phyloP scores from a whole-genome alignment of 257 asterid species.

The Nicotiana paniculata region DNA sequence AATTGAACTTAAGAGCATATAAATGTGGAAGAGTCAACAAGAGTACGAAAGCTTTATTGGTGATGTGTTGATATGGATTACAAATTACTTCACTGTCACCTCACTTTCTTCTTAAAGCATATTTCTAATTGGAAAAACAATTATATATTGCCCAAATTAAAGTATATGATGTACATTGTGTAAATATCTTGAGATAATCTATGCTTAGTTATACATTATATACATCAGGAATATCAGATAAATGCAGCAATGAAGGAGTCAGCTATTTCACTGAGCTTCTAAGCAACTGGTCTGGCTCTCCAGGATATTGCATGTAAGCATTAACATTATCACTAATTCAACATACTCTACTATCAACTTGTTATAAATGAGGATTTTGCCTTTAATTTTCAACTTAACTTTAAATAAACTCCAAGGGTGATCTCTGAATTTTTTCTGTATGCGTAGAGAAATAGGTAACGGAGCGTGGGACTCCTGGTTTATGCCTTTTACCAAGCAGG shows the following conservation, averaged over 20 bases:
- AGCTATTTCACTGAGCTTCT: slow-evolving; percentile 54
- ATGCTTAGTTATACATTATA: background rate
- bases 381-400: background rate
- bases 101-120: background rate
- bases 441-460: slow-evolving; percentile 72
- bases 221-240: slow-evolving; percentile 58
- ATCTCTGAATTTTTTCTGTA: background rate
- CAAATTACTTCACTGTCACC: background rate
- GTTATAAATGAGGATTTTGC: too few species aligned
- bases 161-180: background rate
- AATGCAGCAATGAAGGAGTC: slow-evolving; percentile 43
- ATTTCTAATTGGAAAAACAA: background rate
- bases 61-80: background rate
- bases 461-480: slow-evolving; percentile 92
- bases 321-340: too few species aligned
- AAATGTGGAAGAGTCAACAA: background rate
- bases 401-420: background rate
- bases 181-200: background rate
- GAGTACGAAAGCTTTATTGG: background rate
- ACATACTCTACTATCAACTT: too few species aligned
- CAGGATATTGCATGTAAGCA: slow-evolving; percentile 81
- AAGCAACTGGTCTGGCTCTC: slow-evolving; percentile 50
- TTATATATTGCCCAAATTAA: background rate
- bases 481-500: slow-evolving; percentile 70
- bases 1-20: background rate